phyloP scores from a whole-genome alignment of 148 eudicot genomes.

The Fagopyrum esculentum region DNA sequence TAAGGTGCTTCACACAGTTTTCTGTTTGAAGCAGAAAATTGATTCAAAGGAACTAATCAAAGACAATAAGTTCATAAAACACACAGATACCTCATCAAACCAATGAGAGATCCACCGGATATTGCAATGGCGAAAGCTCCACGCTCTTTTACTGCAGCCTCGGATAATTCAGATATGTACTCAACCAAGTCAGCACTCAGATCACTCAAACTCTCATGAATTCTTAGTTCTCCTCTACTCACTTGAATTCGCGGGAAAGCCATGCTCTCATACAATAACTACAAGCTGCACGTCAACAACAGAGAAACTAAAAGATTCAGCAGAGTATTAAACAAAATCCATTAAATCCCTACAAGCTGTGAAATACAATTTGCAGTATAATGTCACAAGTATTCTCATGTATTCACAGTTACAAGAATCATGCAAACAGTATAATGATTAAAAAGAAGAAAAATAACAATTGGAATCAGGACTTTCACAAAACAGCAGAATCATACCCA shows the following conservation, averaged over 20 bases:
- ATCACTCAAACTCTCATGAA: conserved; percentile 68
- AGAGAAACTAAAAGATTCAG: too few relatives aligned
- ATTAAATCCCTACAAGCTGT: not conserved
- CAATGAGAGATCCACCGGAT: conserved; percentile 86
- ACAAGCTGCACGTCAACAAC: not conserved
- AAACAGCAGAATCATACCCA: not conserved
- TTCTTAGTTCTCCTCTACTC: conserved; percentile 68
- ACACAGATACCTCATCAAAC: conserved; percentile 56
- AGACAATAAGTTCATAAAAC: not conserved
- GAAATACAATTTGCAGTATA: not conserved
- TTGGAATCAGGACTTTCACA: too few relatives aligned
- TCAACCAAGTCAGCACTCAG: conserved; percentile 76
- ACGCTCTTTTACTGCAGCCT: conserved; percentile 66
- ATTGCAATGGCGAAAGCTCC: conserved; percentile 80
- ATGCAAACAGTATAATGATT: too few relatives aligned
- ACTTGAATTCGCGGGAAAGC: conserved; percentile 44
- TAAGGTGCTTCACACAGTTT: conserved; percentile 78
- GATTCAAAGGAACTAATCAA: conserved; percentile 12
- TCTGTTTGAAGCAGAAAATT: conserved; percentile 32
- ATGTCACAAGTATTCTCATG: not conserved
- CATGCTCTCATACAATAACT: conserved; percentile 31
- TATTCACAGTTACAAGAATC: not conserved
- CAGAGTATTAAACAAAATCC: too few relatives aligned
- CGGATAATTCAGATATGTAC: conserved; percentile 77
- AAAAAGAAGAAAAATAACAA: too few relatives aligned